Percentiles rank a stretch among this genome's conserved stretches.
phyloP scores from a whole-genome alignment of 2,329 filamentous ascomycete genomes.

The Corynespora cassiicola region DNA sequence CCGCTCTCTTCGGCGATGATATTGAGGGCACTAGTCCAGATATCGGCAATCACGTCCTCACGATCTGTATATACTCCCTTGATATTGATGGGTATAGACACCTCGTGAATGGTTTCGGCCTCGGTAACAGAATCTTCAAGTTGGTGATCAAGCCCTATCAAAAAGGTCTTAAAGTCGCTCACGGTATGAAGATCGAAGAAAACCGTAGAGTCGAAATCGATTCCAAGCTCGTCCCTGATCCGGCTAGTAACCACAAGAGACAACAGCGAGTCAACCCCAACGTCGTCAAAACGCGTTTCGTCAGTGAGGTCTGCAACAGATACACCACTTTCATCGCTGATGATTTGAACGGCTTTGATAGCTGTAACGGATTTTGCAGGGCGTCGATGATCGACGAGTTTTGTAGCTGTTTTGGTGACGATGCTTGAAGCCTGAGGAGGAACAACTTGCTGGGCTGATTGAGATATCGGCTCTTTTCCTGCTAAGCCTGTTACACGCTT shows the following conservation, averaged over 20 bases:
- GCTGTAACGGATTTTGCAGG: too few relatives aligned
- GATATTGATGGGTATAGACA: too few relatives aligned
- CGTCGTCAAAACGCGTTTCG: conserved; percentile 28
- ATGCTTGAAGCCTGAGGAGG: too few relatives aligned
- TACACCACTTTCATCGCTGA: conserved; percentile 37
- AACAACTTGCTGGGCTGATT: conserved; percentile 9
- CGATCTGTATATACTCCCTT: too few relatives aligned
- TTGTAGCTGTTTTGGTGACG: too few relatives aligned
- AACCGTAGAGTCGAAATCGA: conserved; percentile 16
- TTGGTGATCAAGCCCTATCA: conserved; percentile 40
- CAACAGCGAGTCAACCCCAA: conserved; percentile 37
- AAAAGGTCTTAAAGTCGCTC: conserved; percentile 56
- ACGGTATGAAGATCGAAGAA: conserved; percentile 62
- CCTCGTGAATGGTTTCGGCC: too few relatives aligned
- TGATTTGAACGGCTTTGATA: conserved; percentile 27
- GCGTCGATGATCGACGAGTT: conserved; percentile 9
- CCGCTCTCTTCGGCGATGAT: conserved; percentile 13
- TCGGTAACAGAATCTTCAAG: too few relatives aligned
- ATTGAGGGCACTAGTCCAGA: conserved; percentile 11
- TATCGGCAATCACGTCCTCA: too few relatives aligned
- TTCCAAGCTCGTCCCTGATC: conserved; percentile 31
- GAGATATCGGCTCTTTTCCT: not conserved
- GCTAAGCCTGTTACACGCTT: too few relatives aligned
- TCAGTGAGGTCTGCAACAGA: conserved; percentile 30
- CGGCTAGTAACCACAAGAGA: conserved; percentile 25